A percentile compares a stretch with the other conserved stretches of the same genome.
phyloP scores from a whole-genome alignment of 1,284 basidiomycete genomes.

The Boletus subluridellus region DNA sequence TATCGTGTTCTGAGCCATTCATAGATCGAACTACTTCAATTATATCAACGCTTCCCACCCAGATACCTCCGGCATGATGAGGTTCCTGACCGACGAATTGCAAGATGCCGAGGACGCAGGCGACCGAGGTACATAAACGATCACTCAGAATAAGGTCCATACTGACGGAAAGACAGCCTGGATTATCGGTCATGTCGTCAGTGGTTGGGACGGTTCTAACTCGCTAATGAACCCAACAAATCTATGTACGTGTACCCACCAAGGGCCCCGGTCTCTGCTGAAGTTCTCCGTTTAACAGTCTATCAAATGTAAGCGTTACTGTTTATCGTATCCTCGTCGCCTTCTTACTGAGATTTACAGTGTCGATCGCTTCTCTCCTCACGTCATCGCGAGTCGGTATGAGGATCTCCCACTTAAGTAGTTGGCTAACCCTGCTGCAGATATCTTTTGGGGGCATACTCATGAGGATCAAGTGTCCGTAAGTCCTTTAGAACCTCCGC shows the following conservation, averaged over 20 bases:
- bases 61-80: slow-evolving; percentile 71
- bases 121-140: slow-evolving; percentile 50
- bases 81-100: slow-evolving; percentile 79
- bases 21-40: slow-evolving; percentile 67
- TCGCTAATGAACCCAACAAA: slow-evolving; percentile 59
- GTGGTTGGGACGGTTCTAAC: slow-evolving; percentile 74
- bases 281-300: slow-evolving; percentile 39
- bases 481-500: slow-evolving; percentile 19
- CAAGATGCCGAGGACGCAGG: slow-evolving; percentile 71
- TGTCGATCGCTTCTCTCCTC: slow-evolving; percentile 74
- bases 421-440: slow-evolving; percentile 33
- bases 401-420: neutral
- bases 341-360: slow-evolving; percentile 37
- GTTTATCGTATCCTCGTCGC: neutral
- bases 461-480: slow-evolving; percentile 80
- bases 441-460: slow-evolving; percentile 78
- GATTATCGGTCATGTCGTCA: slow-evolving; percentile 76
- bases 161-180: slow-evolving; percentile 49
- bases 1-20: slow-evolving; percentile 3
- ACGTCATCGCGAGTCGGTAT: slow-evolving; percentile 70
- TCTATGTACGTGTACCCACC: slow-evolving; percentile 50
- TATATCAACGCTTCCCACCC: slow-evolving; percentile 72
- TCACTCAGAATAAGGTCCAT: neutral
- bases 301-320: slow-evolving; percentile 60
- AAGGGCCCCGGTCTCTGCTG: neutral